Base-by-base conservation (phyloP, 2,329 filamentous ascomycete species). In the Lomentospora prolificans region DNA sequence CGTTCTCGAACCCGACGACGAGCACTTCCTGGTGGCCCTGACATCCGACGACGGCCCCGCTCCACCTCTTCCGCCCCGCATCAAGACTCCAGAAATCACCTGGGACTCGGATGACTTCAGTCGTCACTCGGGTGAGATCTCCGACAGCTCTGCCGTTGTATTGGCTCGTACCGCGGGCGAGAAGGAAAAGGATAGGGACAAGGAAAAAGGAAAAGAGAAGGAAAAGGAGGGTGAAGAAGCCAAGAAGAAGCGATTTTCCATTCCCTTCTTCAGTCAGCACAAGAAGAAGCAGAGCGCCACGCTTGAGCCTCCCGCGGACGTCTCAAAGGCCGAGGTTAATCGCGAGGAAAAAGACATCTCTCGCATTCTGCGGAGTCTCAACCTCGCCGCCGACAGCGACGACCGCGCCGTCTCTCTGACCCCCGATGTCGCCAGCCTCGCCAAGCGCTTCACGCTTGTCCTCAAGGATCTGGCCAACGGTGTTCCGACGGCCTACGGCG, bases 391-490 rank as follows among this genome's bases (percentile, higher is more conserved):
- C 4, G 81, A 86, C 61, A 91, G 95, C 74, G n/a, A 12, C 31
- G 94, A 95, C 72, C 86, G 85, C 57, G 89, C 89, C 58, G 89
- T 96, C 69, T 86, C 85, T 10, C 80, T 96, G 57, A 89, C 88
- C n/a, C 80, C 83, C 58, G 90, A 95, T 63, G 92, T 89, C 0
- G 84, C 90, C 59, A 86, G 89, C 60, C 79, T 96, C 28, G 81
- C 96, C 53, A 81, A 84, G 55, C 83, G 85, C 59, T 99, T 99
- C 76, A 95, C 90, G 1, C 77, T 90, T 56, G 85, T 96, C 31
- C 87, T 99, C 65, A 94, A 92, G 67, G 94, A 99, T 67, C 80
- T 96, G 14, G 82, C 94, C 64, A 91, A 90, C 66, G 94, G 94
- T 59, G 94, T 90, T 1, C 94, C 94, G 3, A 96, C 92, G 0